A percentile compares a stretch with the other conserved stretches of the same genome.
These are phyloP conservation scores for Sicyos baderoa DNA, from an alignment of 306 rosid species.

Conservation along the genomic window DNA sequence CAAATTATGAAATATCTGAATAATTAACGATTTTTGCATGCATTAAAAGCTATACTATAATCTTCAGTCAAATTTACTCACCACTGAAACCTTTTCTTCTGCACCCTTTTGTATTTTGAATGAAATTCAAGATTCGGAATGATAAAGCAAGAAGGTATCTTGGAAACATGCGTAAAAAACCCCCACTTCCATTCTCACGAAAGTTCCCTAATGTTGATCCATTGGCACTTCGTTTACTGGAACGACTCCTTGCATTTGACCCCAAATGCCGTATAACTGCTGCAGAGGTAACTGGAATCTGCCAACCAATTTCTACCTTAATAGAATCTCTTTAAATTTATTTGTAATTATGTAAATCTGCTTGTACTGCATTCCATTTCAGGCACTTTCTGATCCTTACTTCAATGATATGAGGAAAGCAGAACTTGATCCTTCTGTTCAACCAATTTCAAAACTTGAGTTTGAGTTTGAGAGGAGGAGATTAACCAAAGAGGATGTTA, in stretches of 20 bases:
- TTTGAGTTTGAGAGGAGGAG: constrained; percentile 94
- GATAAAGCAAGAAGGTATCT: constrained; percentile 97
- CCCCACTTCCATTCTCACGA: constrained; percentile 58
- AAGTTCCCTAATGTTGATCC: constrained; percentile 83
- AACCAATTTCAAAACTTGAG: constrained; percentile 87
- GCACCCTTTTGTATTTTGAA: not conserved
- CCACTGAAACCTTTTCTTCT: not conserved
- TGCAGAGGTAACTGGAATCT: constrained; percentile 55
- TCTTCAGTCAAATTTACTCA: not conserved
- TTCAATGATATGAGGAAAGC: constrained; percentile 61
- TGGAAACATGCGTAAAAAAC: constrained; percentile 77
- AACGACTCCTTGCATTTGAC: constrained; percentile 80
- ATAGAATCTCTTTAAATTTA: not conserved
- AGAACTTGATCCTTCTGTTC: constrained; percentile 76
- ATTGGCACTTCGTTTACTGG: constrained; percentile 66
- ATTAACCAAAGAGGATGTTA: constrained; percentile 79
- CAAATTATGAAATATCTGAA: not conserved
- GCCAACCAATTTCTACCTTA: not conserved
- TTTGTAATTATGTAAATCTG: constrained; percentile 4
- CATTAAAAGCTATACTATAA: not conserved
- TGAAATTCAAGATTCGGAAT: constrained; percentile 59
- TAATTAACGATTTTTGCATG: not conserved
- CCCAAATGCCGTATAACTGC: constrained; percentile 89
- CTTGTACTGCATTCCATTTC: constrained; percentile 13
- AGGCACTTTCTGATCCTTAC: constrained; percentile 84